Conservation (phyloP, 2,329 filamentous ascomycete genomes). For the Colletotrichum endophyticum region DNA sequence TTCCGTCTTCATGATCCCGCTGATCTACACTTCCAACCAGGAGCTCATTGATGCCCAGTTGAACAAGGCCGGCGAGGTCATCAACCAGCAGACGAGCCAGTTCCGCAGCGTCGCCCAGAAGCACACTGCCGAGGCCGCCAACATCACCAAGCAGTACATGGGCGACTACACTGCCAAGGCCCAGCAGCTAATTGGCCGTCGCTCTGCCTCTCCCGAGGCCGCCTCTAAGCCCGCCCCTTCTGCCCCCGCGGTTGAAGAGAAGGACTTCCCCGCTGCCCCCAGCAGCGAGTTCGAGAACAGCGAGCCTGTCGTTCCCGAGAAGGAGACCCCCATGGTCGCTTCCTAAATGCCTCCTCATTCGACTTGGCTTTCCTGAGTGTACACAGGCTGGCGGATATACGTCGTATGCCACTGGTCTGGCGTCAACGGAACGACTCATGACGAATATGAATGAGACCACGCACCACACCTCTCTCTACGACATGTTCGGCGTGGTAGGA, state of each 20-base stretch:
- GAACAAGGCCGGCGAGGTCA: conserved; percentile 59
- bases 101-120: conserved; percentile 66
- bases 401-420: conserved; percentile 13
- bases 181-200: conserved; percentile 64
- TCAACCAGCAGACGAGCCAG: conserved; percentile 68
- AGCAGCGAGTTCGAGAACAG: conserved; percentile 13
- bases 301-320: conserved; percentile 29
- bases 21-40: conserved; percentile 71
- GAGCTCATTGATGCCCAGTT: conserved; percentile 71
- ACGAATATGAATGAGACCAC: conserved; percentile 14
- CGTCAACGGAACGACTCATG: conserved; percentile 22
- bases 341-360: conserved; percentile 18
- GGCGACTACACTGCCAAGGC: conserved; percentile 73
- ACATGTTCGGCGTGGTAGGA: conserved; percentile 8
- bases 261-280: conserved; percentile 25
- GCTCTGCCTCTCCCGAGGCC: conserved; percentile 46
- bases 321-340: conserved; percentile 27
- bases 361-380: conserved; percentile 16
- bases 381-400: conserved; percentile 6
- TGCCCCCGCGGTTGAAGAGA: conserved; percentile 23
- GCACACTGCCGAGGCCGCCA: conserved; percentile 67
- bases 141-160: conserved; percentile 70
- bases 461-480: conserved; percentile 7
- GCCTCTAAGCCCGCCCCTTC: conserved; percentile 36
- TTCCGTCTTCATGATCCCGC: conserved; percentile 64